Evolutionary conservation across 1,284 basidiomycete species (phyloP).

Genomic region (Apiotrichum gamsii): DNA sequence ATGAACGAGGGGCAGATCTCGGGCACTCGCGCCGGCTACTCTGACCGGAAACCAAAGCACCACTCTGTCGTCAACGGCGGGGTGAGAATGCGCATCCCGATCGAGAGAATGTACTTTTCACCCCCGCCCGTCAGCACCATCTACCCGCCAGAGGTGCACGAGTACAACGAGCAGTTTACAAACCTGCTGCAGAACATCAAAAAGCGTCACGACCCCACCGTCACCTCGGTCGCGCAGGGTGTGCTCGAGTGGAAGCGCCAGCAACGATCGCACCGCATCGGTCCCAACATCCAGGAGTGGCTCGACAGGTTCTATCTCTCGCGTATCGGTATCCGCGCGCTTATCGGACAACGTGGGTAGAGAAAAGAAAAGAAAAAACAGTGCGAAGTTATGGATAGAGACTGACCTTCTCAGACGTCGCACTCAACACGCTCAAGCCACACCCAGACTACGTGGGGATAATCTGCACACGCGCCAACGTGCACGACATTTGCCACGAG

Average conservation of each 20-base stretch:
- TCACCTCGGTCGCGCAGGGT: conserved; percentile 91
- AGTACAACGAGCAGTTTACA: conserved; percentile 91
- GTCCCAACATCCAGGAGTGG: conserved; percentile 88
- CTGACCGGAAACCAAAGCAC: conserved; percentile 16
- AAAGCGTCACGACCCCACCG: conserved; percentile 90
- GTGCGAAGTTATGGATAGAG: too few species aligned
- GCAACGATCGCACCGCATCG: conserved; percentile 49
- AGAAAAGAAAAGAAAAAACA: too few species aligned
- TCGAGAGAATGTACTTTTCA: conserved; percentile 72
- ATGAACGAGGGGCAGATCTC: conserved; percentile 35
- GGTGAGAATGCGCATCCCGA: conserved; percentile 36
- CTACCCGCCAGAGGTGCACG: conserved; percentile 89
- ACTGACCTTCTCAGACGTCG: conserved; percentile 62
- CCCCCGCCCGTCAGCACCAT: conserved; percentile 57
- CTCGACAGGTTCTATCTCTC: conserved; percentile 96
- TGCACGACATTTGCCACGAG: conserved; percentile 94
- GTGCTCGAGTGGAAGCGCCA: conserved; percentile 58
- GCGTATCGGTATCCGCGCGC: conserved; percentile 90
- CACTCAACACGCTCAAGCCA: conserved; percentile 79
- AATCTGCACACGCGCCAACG: conserved; percentile 93
- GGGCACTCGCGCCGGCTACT: conserved; percentile 12
- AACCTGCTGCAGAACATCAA: conserved; percentile 84
- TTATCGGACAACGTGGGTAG: conserved; percentile 65
- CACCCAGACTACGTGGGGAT: conserved; percentile 94
- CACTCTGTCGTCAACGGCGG: conserved; percentile 16